Percentiles rank a stretch among this genome's conserved stretches.
phyloP scores from a whole-genome alignment of 768 basidiomycete species.

The Rhizopogon roseolus region DNA sequence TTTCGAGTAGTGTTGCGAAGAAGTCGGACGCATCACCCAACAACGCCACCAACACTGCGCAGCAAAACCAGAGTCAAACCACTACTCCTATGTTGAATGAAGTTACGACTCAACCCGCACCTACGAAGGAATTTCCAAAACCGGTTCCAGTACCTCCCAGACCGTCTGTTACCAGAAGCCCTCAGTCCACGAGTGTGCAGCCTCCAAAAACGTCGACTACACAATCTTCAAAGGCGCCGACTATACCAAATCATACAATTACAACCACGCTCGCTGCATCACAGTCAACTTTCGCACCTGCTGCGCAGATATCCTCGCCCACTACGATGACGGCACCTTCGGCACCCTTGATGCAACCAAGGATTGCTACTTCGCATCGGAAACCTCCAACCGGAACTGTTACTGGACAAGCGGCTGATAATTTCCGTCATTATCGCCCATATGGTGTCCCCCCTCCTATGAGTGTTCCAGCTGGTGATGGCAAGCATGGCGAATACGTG shows the following conservation, averaged over 20 bases:
- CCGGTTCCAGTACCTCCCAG: neutral
- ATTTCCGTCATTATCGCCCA: neutral
- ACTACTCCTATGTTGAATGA: too few relatives aligned
- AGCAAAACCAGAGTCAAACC: neutral
- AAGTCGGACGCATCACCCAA: neutral
- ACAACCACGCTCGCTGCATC: neutral
- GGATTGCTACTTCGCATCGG: neutral
- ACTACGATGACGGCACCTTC: neutral
- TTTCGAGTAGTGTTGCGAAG: neutral
- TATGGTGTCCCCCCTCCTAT: neutral
- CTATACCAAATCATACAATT: neutral
- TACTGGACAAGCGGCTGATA: neutral
- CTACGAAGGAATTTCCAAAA: neutral
- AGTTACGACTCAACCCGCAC: neutral
- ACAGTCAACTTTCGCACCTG: neutral
- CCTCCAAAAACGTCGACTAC: neutral
- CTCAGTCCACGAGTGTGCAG: neutral
- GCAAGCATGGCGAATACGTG: neutral
- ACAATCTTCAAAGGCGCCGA: neutral
- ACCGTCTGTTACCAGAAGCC: neutral
- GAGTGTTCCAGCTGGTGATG: neutral
- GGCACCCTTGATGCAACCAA: neutral
- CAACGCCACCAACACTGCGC: neutral
- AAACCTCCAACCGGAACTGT: neutral
- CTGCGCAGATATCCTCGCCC: neutral